Base-by-base conservation (phyloP, 1,284 basidiomycete species). In the Cystobasidiaceae sp. region DNA sequence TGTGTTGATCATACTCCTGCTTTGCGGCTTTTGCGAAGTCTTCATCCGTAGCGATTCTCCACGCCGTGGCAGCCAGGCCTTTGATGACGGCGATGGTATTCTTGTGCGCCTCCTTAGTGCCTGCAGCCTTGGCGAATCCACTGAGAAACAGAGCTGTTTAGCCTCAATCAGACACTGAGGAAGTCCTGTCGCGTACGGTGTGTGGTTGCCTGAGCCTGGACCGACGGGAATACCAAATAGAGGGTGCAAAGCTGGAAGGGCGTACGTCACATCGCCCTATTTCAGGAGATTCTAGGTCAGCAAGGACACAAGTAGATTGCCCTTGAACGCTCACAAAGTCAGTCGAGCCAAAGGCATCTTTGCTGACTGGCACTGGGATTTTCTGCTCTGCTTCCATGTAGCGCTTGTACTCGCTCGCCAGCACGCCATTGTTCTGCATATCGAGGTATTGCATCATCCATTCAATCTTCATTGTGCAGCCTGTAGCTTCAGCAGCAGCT, bases 401-500 rank as follows among this genome's bases (percentile, higher is more conserved):
- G 15, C 58, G 43, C 0, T 67, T 69, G 63, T 76, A 77, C 30
- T 69, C 69, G 3, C 48, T 57, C 0, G 68, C 67, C n/a, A 77
- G 67, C 0, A 57, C 44, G 0, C 64, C 52, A 65, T 70, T 5
- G 73, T 71, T 68, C 39, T 60, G 43, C 68, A 62, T 37, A 50
- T 55, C 60, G 39, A 64, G 41, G 45, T 69, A 59, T 19, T 46
- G 30, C 39, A 60, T 60, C 4, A 27, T 46, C 59, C 49, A 65
- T 3, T 78, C 77, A 56, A 86, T 75, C 49, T 83, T 80, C 58
- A 85, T 78, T 52, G 77, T 80, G 75, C 88, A 90, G 2, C 82
- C 83, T 2, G 88, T 88, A 1, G 87, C 86, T 28, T 83, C 77
- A 5, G 83, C 83, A 2, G 85, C 89, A 15, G 86, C 88, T 70